Evolutionary conservation across 83 land plant species (phyloP).

Genomic region (Picea engelmannii): DNA sequence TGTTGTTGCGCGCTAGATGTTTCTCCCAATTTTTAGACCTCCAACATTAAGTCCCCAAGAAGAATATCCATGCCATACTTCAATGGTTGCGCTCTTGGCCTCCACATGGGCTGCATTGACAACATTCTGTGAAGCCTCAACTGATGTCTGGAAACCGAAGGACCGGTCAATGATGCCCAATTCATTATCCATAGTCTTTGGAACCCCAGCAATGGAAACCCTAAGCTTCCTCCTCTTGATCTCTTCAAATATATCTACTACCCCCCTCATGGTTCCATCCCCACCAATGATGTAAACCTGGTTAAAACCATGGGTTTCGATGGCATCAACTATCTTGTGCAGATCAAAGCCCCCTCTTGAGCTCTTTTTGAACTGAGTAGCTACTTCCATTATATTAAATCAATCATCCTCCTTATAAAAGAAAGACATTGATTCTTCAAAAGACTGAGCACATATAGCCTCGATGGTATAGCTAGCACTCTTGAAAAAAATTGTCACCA

Average conservation of each 20-base stretch:
- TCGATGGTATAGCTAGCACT: slow-evolving; percentile 90
- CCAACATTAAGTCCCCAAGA: too few species aligned
- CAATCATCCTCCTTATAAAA: too few species aligned
- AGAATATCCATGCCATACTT: slow-evolving; percentile 17
- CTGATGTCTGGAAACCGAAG: slow-evolving; percentile 19
- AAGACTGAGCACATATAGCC: slow-evolving; percentile 78
- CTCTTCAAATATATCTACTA: slow-evolving; percentile 65
- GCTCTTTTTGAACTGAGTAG: too few species aligned
- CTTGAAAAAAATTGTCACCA: slow-evolving; percentile 57
- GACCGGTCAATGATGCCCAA: slow-evolving; percentile 10
- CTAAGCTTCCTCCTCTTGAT: slow-evolving; percentile 44
- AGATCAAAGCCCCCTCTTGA: slow-evolving; percentile 59
- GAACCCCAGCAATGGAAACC: slow-evolving; percentile 57
- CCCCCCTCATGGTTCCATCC: slow-evolving; percentile 79
- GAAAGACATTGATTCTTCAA: slow-evolving; percentile 41
- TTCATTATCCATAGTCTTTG: slow-evolving; percentile 74
- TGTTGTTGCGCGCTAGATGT: too few species aligned
- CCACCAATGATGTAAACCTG: slow-evolving; percentile 71
- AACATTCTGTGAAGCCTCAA: slow-evolving; percentile 23
- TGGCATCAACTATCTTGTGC: slow-evolving; percentile 66
- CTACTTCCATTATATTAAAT: too few species aligned
- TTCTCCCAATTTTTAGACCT: too few species aligned
- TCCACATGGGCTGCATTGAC: slow-evolving; percentile 27
- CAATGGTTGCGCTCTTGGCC: slow-evolving; percentile 37
- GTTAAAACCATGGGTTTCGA: slow-evolving; percentile 50